Evolutionary conservation across 495 filamentous ascomycete species (phyloP).

Genomic region (Neurospora sp.): DNA sequence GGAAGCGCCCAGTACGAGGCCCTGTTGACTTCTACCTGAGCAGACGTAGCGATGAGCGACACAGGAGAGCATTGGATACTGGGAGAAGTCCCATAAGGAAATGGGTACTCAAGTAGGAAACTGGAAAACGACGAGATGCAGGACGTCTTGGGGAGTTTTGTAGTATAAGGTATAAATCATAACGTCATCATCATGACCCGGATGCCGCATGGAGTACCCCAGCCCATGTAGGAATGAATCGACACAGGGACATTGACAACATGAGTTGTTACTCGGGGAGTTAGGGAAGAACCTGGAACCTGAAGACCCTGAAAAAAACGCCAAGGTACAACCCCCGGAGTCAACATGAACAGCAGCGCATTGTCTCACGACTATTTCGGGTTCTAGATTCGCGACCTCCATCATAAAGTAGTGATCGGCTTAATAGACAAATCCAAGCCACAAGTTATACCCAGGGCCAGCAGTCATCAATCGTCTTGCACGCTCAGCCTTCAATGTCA

Average conservation of each 20-base stretch:
- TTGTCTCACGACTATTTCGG: background rate
- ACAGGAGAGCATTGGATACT: background rate
- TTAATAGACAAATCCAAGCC: background rate
- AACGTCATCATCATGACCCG: background rate
- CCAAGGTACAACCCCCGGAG: background rate
- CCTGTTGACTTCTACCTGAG: background rate
- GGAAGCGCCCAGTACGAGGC: background rate
- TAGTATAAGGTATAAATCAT: background rate
- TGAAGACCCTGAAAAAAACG: background rate
- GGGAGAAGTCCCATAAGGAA: background rate
- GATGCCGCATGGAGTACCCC: background rate
- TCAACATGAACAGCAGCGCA: background rate
- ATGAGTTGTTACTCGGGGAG: background rate
- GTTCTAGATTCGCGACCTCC: background rate
- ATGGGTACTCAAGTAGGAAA: background rate
- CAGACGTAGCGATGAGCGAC: background rate
- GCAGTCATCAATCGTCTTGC: background rate
- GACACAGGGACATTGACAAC: background rate
- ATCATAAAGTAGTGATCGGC: background rate
- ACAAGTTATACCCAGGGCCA: background rate
- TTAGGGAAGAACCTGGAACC: background rate
- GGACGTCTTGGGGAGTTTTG: background rate
- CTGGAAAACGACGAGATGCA: background rate
- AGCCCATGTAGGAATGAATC: background rate
- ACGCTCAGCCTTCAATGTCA: constrained; percentile 27